Base-by-base conservation (phyloP, 768 basidiomycete species). In the Russula griseocarnosa region DNA sequence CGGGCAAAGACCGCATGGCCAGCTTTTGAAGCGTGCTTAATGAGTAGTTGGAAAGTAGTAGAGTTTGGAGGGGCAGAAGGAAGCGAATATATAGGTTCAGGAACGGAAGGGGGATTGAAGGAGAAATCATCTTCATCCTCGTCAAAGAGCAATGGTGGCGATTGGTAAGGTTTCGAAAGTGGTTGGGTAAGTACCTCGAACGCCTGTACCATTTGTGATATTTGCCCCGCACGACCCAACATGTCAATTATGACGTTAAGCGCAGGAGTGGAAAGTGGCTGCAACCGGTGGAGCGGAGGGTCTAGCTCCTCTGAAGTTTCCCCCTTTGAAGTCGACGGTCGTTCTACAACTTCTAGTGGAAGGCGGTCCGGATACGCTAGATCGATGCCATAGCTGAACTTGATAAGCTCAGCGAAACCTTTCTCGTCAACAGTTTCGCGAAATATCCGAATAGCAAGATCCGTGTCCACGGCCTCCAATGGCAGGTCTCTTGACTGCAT, bases 161-260 rank as follows among this genome's bases (percentile, higher is more conserved):
- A 79, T 75, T 54, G 73, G 77, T 49, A 80, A 78, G 63, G 76
- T 73, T 54, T 56, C 13, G 87, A 85, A 32, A 91, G 78, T 18
- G 88, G 88, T 54, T 84, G 80, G 0, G 90, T 90, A 62, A 92
- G 82, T 32, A 88, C 84, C 68, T 92, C 91, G 70, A 92, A 93
- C 1, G 86, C 80, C 69, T 85, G 83, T 6, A 92, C 81, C 71
- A 93, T 80, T 68, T 82, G 85, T 5, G 87, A 84, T 44, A 88
- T 73, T 58, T 85, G 75, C 14, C 83, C 81, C 20, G 79, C 69
- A 10, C 80, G 79, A 16, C 89, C 90, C 10, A 91, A 80, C 69
- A 86, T 79, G 62, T 90, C 87, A 66, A 94, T 75, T 52, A 83
- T 83, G 20, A 85, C 87, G 73, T 91, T 90, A 46, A 94, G 82